Evolutionary conservation across 306 rosid species (phyloP).

Genomic region (Lagenaria siceraria): DNA sequence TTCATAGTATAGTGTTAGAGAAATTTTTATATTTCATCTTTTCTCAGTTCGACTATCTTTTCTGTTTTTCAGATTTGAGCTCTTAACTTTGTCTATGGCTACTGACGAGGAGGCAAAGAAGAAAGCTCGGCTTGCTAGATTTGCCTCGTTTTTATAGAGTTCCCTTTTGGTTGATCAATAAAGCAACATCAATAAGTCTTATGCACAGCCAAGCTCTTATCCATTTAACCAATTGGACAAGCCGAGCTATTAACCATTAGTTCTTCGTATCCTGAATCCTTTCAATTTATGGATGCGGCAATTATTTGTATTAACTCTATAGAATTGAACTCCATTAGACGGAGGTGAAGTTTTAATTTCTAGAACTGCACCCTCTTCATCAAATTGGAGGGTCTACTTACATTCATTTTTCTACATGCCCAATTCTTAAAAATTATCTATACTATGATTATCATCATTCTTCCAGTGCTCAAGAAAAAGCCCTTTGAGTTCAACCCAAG

Average conservation of each 20-base stretch:
- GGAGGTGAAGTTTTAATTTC: background rate
- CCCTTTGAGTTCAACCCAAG: background rate
- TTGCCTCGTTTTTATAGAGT: slow-evolving; percentile 37
- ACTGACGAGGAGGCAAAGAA: slow-evolving; percentile 57
- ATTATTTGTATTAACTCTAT: background rate
- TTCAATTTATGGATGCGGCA: background rate
- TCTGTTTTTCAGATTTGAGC: slow-evolving; percentile 52
- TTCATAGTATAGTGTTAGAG: background rate
- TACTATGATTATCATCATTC: background rate
- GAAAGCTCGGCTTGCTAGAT: slow-evolving; percentile 81
- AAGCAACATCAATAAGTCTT: slow-evolving; percentile 22
- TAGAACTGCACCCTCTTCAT: background rate
- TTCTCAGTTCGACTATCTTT: background rate
- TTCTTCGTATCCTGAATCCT: background rate
- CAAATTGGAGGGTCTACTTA: background rate
- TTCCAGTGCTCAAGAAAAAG: background rate
- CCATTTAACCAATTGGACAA: background rate
- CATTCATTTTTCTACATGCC: background rate
- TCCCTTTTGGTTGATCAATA: slow-evolving; percentile 40
- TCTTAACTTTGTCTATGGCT: slow-evolving; percentile 32
- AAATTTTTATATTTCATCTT: background rate
- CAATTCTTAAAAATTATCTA: background rate
- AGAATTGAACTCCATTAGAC: background rate
- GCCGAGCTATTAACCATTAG: background rate
- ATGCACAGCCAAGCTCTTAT: background rate